Conservation (phyloP, 208 protist species). For the Phytomonas francai region DNA sequence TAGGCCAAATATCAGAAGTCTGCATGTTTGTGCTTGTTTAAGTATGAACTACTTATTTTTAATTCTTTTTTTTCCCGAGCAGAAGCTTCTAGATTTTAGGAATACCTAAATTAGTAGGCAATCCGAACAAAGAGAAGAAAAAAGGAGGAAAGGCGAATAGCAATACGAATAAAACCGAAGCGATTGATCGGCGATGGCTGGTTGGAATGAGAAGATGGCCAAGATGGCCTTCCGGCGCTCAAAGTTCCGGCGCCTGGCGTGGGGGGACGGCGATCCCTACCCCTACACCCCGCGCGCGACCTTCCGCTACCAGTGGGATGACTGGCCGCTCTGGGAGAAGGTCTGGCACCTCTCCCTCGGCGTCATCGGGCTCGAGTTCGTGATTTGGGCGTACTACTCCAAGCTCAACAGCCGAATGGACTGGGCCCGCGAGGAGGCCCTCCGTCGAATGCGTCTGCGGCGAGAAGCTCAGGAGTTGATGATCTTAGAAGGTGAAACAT, state of each 20-base stretch:
- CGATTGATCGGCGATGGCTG: slow-evolving; percentile 25
- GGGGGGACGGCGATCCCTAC: slow-evolving; percentile 85
- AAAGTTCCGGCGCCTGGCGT: slow-evolving; percentile 82
- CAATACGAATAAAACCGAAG: background rate
- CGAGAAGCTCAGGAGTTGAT: slow-evolving; percentile 86
- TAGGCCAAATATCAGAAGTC: background rate
- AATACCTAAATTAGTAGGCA: background rate
- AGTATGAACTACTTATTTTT: too few relatives aligned
- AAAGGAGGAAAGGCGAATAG: background rate
- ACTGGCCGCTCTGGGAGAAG: slow-evolving; percentile 89
- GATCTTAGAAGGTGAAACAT: slow-evolving; percentile 76
- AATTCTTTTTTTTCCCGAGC: slow-evolving; percentile 4
- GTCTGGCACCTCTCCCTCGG: slow-evolving; percentile 65
- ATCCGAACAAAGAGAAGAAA: background rate
- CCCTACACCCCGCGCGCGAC: slow-evolving; percentile 85
- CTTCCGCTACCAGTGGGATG: slow-evolving; percentile 87
- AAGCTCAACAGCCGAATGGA: slow-evolving; percentile 81
- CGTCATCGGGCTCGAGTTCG: slow-evolving; percentile 64
- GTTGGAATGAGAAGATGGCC: slow-evolving; percentile 88
- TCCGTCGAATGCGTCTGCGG: slow-evolving; percentile 83
- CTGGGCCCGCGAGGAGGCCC: slow-evolving; percentile 84
- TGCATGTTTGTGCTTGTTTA: slow-evolving; percentile 2
- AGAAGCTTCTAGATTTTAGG: background rate
- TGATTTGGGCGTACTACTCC: slow-evolving; percentile 78
- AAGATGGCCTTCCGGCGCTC: slow-evolving; percentile 85